phyloP scores from a whole-genome alignment of 2,329 filamentous ascomycete species.

The Penicillium polonicum region DNA sequence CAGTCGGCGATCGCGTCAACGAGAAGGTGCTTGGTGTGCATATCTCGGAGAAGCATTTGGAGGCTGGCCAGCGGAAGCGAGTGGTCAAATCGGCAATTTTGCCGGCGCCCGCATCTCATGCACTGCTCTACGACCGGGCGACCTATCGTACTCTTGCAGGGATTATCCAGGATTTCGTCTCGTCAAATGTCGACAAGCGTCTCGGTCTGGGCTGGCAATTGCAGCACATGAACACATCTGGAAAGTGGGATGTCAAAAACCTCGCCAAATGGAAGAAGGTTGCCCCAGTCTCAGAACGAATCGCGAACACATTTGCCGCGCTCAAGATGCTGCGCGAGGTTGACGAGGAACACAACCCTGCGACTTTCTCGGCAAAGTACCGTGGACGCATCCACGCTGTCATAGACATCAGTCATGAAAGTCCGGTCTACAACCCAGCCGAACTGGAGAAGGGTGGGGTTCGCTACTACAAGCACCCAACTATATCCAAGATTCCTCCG shows the following conservation, averaged over 20 bases:
- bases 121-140: slow-evolving; percentile 75
- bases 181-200: slow-evolving; percentile 69
- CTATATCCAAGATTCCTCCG: slow-evolving; percentile 87
- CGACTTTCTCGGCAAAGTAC: slow-evolving; percentile 68
- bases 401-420: slow-evolving; percentile 87
- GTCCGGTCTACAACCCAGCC: slow-evolving; percentile 80
- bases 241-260: slow-evolving; percentile 98
- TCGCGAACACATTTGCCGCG: slow-evolving; percentile 77
- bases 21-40: slow-evolving; percentile 32
- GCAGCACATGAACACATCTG: slow-evolving; percentile 80
- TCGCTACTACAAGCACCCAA: slow-evolving; percentile 82
- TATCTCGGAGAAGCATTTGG: slow-evolving; percentile 22
- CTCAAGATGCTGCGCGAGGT: slow-evolving; percentile 93
- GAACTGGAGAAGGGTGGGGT: slow-evolving; percentile 66
- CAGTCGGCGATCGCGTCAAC: slow-evolving; percentile 22
- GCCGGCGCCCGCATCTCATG: slow-evolving; percentile 76
- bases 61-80: slow-evolving; percentile 39
- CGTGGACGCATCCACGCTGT: slow-evolving; percentile 68
- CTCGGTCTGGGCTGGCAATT: slow-evolving; percentile 88
- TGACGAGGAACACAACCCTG: slow-evolving; percentile 77
- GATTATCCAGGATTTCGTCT: slow-evolving; percentile 78
- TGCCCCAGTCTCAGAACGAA: slow-evolving; percentile 71
- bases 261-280: slow-evolving; percentile 86
- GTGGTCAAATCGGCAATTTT: slow-evolving; percentile 69
- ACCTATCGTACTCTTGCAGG: slow-evolving; percentile 76